These are phyloP conservation scores for Albophoma yamanashiensis DNA, from an alignment of 2,329 filamentous ascomycete genomes.

Conservation along the genomic window DNA sequence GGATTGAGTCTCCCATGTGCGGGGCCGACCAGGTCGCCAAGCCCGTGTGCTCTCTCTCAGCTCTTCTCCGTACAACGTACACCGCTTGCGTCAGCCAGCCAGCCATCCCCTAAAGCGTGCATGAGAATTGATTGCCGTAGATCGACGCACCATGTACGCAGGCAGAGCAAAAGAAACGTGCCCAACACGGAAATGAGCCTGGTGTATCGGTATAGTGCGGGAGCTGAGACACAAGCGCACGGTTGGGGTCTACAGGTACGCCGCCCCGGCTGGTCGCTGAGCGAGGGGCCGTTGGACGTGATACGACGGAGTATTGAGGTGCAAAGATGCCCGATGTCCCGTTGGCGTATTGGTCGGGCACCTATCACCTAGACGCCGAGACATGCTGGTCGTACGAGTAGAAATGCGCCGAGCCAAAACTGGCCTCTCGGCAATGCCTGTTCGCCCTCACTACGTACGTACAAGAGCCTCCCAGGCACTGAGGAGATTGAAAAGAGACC, in stretches of 20 bases:
- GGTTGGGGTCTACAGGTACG: not conserved
- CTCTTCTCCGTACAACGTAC: no score
- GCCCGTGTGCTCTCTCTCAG: not conserved
- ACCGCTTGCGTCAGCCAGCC: not conserved
- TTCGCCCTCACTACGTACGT: slow-evolving; percentile 16
- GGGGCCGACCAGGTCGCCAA: not conserved
- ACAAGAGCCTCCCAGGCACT: slow-evolving; percentile 15
- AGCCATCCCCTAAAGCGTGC: not conserved
- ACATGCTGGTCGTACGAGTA: not conserved
- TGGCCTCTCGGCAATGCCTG: slow-evolving; percentile 24
- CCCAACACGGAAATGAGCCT: not conserved
- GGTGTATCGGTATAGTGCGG: no score
- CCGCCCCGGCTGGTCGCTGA: not conserved
- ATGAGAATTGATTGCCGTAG: not conserved
- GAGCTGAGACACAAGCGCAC: not conserved
- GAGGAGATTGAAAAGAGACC: slow-evolving; percentile 18
- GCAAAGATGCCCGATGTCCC: not conserved
- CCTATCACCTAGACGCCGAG: not conserved
- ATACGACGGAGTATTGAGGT: not conserved
- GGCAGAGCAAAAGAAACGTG: not conserved
- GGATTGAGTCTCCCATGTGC: not conserved
- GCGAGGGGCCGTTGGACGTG: no score
- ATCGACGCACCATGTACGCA: not conserved
- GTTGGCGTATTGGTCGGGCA: no score
- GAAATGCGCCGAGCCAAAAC: slow-evolving; percentile 25